Evolutionary conservation across 768 basidiomycete species (phyloP).

Genomic region (Pleurotus cornucopiae): DNA sequence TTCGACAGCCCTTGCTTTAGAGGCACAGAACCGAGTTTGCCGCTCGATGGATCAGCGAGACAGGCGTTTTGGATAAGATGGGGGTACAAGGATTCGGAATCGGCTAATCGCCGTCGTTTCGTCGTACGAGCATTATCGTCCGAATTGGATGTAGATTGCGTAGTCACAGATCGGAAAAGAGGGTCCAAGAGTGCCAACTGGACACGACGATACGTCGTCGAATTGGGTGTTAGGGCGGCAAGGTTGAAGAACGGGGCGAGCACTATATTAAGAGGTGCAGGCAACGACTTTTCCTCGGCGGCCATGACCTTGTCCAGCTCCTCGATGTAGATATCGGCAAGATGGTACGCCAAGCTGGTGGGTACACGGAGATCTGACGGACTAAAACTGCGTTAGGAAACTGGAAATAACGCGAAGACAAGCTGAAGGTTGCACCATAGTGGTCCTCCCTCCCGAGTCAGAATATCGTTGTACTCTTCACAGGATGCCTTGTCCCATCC

Average conservation of each 20-base stretch:
- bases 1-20: conserved; percentile 56
- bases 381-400: conserved; percentile 30
- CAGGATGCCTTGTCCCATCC: conserved; percentile 62
- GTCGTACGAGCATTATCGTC: conserved; percentile 35
- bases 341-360: conserved; percentile 73
- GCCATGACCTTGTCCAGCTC: conserved; percentile 74
- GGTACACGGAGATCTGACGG: conserved; percentile 72
- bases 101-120: conserved; percentile 43
- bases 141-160: conserved; percentile 24
- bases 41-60: conserved; percentile 36
- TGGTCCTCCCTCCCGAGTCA: conserved; percentile 69
- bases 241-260: conserved; percentile 66
- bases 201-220: conserved; percentile 68
- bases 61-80: conserved; percentile 54
- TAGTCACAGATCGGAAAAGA: conserved; percentile 50
- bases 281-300: conserved; percentile 21
- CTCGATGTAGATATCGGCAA: conserved; percentile 85
- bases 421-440: conserved; percentile 54
- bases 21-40: conserved; percentile 24
- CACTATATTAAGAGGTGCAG: conserved; percentile 46
- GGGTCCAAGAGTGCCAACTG: conserved; percentile 67
- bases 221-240: conserved; percentile 62
- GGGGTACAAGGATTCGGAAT: conserved; percentile 29
- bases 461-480: conserved; percentile 63
- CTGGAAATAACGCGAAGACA: neutral